Evolutionary conservation across 2,329 filamentous ascomycete species (phyloP).

Genomic region (Xylaria sp.): DNA sequence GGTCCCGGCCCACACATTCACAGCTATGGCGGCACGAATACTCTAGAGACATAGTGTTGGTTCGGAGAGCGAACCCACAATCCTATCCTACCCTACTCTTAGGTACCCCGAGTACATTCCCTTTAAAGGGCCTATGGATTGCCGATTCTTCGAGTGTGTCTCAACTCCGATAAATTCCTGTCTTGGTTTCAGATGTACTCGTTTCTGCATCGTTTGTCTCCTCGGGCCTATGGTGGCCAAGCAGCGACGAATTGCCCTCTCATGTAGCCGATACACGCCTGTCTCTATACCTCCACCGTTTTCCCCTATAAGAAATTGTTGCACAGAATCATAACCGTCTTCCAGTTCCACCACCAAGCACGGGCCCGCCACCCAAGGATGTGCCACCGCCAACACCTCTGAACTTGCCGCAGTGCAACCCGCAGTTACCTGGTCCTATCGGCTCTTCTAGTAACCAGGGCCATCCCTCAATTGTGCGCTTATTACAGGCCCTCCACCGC

Average conservation of each 20-base stretch:
- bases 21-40: slow-evolving; percentile 2
- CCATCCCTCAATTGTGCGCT: slow-evolving; percentile 55
- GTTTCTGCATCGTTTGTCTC: neutral
- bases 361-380: slow-evolving; percentile 55
- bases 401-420: slow-evolving; percentile 58
- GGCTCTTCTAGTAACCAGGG: slow-evolving; percentile 30
- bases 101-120: neutral
- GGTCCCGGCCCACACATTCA: slow-evolving; percentile 19
- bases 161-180: neutral
- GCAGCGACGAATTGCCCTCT: neutral
- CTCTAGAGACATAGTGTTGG: slow-evolving; percentile 12
- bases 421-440: slow-evolving; percentile 42
- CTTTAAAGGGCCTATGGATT: neutral
- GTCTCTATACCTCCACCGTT: slow-evolving; percentile 7
- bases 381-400: slow-evolving; percentile 67
- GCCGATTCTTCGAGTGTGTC: neutral
- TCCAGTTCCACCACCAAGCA: slow-evolving; percentile 42
- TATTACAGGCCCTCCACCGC: slow-evolving; percentile 65
- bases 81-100: slow-evolving; percentile 11
- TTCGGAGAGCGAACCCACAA: slow-evolving; percentile 24
- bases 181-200: neutral
- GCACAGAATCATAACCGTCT: slow-evolving; percentile 39
- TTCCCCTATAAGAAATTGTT: slow-evolving; percentile 8
- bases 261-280: neutral
- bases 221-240: neutral